A percentile compares a stretch with the other conserved stretches of the same genome.
Evolutionary conservation across 768 basidiomycete genomes (phyloP).

Genomic region (Mycena crocata): DNA sequence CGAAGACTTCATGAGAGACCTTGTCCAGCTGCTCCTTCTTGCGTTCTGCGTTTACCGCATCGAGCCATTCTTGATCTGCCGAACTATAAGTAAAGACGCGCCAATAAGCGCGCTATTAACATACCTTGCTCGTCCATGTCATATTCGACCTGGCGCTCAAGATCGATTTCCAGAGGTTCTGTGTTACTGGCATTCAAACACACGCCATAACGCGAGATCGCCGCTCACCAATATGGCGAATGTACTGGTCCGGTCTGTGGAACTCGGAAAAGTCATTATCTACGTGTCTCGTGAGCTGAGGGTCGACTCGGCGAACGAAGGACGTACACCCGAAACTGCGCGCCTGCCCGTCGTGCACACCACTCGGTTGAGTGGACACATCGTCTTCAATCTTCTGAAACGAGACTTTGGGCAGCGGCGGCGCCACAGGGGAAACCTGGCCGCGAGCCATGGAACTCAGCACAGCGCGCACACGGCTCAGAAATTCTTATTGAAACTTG

Average conservation of each 20-base stretch:
- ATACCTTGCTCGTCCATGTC: slow-evolving; percentile 99
- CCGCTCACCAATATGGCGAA: slow-evolving; percentile 85
- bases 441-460: slow-evolving; percentile 52
- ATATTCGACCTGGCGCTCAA: slow-evolving; percentile 95
- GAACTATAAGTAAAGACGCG: slow-evolving; percentile 21
- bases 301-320: not conserved
- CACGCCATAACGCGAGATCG: slow-evolving; percentile 16
- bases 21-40: slow-evolving; percentile 77
- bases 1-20: slow-evolving; percentile 89
- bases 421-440: slow-evolving; percentile 44
- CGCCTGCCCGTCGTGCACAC: slow-evolving; percentile 72
- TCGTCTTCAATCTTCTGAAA: slow-evolving; percentile 77
- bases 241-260: slow-evolving; percentile 84
- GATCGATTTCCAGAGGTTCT: slow-evolving; percentile 94
- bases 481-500: slow-evolving; percentile 20
- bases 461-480: not conserved
- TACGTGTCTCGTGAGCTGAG: slow-evolving; percentile 35
- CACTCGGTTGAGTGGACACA: slow-evolving; percentile 66
- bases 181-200: slow-evolving; percentile 22
- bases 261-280: slow-evolving; percentile 78
- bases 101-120: slow-evolving; percentile 25
- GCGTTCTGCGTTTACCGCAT: slow-evolving; percentile 83
- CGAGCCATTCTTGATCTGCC: slow-evolving; percentile 95
- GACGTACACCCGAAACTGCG: slow-evolving; percentile 81
- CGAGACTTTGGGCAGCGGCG: slow-evolving; percentile 70